Evolutionary conservation across 495 filamentous ascomycete species (phyloP), one percentile per base, ranked within the genome.

Genomic region (Astrothelium macrocarpum): DNA sequence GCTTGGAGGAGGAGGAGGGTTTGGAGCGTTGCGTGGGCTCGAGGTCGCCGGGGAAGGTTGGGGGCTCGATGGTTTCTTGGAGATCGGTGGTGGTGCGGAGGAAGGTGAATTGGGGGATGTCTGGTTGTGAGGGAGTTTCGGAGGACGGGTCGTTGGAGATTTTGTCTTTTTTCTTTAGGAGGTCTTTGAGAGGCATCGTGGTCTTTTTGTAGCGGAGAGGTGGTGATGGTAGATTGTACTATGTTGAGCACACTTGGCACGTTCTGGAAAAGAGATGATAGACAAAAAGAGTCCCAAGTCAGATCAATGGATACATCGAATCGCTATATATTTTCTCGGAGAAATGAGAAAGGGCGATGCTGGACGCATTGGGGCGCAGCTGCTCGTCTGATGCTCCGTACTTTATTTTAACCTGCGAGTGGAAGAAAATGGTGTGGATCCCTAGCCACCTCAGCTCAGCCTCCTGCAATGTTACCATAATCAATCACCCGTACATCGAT

Each of bases 41-140:
- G 67, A 66, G 65, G 64, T 84, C 76, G 68, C 74, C 76, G 29
- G 74, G 72, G 68, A 80, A 78, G 63, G 72, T 75, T 14, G 90
- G 87, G 20, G 88, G 87, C 34, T 77, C 76, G 71, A 95, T 87
- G 62, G 87, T 75, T 74, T 96, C 90, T 72, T 90, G 82, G 1
- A 85, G 85, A 62, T 85, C 78, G 14, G 93, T 95, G 71, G 93
- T 90, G 64, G 87, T 86, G 49, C 92, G 85, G 66, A 95, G 80
- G 79, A 97, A 89, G 64, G 80, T 91, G 77, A 97, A 88, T 70
- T 87, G 84, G 62, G 90, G 89, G 1, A 82, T 75, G 65, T 73
- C 73, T 59, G 25, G 53, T 28, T 14, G 14, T 60, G 65, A 67
- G 70, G 42, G 67, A 62, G n/a, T 61, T 56, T 12, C 53, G 65